These are phyloP conservation scores for Madurella fahalii DNA, from an alignment of 2,329 filamentous ascomycete species.

Conservation along the genomic window DNA sequence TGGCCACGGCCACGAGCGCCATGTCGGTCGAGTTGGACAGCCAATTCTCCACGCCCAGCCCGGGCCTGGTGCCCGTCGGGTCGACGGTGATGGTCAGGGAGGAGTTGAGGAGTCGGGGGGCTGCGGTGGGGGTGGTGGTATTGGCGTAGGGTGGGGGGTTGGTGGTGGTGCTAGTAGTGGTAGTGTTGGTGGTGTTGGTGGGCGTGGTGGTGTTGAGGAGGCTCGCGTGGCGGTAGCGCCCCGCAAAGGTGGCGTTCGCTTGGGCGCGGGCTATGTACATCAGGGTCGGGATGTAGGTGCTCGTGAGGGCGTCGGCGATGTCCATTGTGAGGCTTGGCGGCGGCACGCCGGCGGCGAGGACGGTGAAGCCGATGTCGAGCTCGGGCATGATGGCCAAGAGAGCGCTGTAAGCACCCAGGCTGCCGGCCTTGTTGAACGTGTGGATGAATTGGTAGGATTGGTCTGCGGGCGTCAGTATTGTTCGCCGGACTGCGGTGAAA, in stretches of 20 bases:
- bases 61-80: conserved; percentile 22
- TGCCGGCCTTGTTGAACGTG: conserved; percentile 35
- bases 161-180: neutral
- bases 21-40: conserved; percentile 35
- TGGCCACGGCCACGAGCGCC: conserved; percentile 19
- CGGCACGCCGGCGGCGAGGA: conserved; percentile 30
- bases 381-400: conserved; percentile 34
- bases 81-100: conserved; percentile 30
- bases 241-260: conserved; percentile 28
- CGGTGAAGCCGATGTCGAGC: conserved; percentile 33
- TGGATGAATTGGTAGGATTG: conserved; percentile 28
- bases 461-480: conserved; percentile 6
- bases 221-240: conserved; percentile 25
- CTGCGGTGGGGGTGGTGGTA: neutral
- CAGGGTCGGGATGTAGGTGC: conserved; percentile 30
- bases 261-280: conserved; percentile 27
- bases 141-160: neutral
- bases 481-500: neutral
- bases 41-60: conserved; percentile 31
- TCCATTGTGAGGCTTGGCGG: conserved; percentile 27
- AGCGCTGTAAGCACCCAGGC: conserved; percentile 30
- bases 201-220: conserved; percentile 1
- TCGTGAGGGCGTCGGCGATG: conserved; percentile 32
- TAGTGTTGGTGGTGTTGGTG: neutral
- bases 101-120: conserved; percentile 26